phyloP scores from a whole-genome alignment of 495 filamentous ascomycete species.

The Amniculicola lignicola region DNA sequence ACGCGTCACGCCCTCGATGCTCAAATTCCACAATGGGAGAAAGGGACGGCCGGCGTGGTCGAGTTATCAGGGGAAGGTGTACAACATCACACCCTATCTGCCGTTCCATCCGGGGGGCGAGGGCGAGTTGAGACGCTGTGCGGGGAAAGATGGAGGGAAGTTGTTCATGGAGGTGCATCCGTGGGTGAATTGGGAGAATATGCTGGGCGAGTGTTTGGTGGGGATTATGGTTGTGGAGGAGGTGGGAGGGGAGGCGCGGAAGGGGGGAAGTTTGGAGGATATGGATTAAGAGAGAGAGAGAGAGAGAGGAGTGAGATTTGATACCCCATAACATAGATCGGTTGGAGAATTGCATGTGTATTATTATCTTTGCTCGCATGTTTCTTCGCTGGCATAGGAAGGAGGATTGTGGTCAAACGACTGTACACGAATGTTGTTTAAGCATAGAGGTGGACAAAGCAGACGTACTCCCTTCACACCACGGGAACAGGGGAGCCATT shows the following conservation, averaged over 20 bases:
- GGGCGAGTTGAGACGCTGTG: slow-evolving; percentile 75
- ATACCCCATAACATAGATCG: slow-evolving; percentile 27
- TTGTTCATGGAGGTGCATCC: slow-evolving; percentile 91
- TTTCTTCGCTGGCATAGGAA: too few species aligned
- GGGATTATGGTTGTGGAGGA: slow-evolving; percentile 79
- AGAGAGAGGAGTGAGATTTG: slow-evolving; percentile 11
- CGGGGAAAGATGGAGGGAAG: slow-evolving; percentile 71
- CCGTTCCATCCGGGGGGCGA: slow-evolving; percentile 91
- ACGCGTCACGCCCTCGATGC: slow-evolving; percentile 72
- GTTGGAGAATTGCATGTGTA: too few species aligned
- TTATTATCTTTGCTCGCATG: too few species aligned
- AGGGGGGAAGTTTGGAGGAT: slow-evolving; percentile 32
- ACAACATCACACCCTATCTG: slow-evolving; percentile 87
- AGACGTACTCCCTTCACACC: too few species aligned
- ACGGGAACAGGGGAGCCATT: too few species aligned
- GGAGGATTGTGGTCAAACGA: too few species aligned
- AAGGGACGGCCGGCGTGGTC: slow-evolving; percentile 87
- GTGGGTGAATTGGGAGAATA: slow-evolving; percentile 97
- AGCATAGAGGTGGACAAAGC: too few species aligned
- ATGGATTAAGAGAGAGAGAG: slow-evolving; percentile 36
- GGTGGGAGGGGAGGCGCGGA: slow-evolving; percentile 55
- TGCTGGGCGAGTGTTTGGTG: slow-evolving; percentile 80
- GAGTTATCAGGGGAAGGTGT: slow-evolving; percentile 78
- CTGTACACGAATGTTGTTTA: too few species aligned
- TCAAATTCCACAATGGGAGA: slow-evolving; percentile 71